Percentiles rank a stretch among this genome's conserved stretches.
Conservation (phyloP, 768 basidiomycete genomes). For the Pisolithus tinctorius region DNA sequence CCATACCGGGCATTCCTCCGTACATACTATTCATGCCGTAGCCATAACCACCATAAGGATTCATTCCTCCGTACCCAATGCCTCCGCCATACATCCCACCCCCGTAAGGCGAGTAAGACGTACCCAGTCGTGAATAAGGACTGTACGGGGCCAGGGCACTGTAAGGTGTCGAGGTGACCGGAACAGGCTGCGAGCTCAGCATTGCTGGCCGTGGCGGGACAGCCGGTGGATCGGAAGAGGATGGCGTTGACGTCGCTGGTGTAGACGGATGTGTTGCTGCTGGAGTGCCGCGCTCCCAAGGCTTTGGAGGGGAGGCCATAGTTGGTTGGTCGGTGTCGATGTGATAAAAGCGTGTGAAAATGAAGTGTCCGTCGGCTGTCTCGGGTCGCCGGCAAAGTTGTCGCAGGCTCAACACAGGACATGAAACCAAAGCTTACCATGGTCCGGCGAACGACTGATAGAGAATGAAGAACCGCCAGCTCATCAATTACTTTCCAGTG, state of each 20-base stretch:
- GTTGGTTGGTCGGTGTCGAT: conserved; percentile 6
- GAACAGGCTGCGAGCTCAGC: conserved; percentile 34
- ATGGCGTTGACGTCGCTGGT: conserved; percentile 12
- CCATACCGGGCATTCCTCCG: conserved; percentile 32
- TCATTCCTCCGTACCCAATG: conserved; percentile 37
- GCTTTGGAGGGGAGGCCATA: conserved; percentile 86
- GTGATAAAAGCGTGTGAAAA: conserved; percentile 13
- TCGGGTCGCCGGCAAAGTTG: background rate
- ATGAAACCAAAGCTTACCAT: no score
- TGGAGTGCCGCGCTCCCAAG: conserved; percentile 63
- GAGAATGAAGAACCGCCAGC: no score
- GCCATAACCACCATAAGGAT: conserved; percentile 34
- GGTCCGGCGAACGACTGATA: no score
- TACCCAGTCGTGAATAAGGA: conserved; percentile 30
- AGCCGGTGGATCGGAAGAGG: conserved; percentile 32
- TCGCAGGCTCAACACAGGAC: background rate
- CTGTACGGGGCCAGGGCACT: conserved; percentile 45
- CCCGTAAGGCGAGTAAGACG: conserved; percentile 31
- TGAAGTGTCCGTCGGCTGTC: background rate
- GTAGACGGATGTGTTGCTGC: conserved; percentile 14
- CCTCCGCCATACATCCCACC: conserved; percentile 27
- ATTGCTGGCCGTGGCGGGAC: conserved; percentile 61
- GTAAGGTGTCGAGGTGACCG: conserved; percentile 35
- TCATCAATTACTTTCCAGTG: no score
- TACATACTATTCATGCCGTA: conserved; percentile 50